Evolutionary conservation across 2,329 filamentous ascomycete species (phyloP).

Genomic region (Cytospora mali): DNA sequence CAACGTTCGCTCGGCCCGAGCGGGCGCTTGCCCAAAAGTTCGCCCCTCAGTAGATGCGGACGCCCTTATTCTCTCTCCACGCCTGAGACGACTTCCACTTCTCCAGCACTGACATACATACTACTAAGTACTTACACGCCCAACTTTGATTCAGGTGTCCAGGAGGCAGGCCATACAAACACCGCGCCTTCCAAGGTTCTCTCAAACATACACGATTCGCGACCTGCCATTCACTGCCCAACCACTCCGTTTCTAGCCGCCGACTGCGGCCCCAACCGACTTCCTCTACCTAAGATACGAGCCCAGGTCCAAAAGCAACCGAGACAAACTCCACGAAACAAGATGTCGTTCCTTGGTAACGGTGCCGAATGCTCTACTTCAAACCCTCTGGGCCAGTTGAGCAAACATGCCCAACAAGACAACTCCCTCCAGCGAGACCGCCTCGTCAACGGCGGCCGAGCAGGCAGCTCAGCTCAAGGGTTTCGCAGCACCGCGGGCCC

Average conservation of each 20-base stretch:
- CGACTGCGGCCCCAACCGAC: too few relatives aligned
- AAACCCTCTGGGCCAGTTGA: constrained; percentile 96
- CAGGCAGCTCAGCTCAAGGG: constrained; percentile 33
- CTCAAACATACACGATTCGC: not conserved
- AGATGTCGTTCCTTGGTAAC: constrained; percentile 87
- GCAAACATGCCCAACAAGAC: constrained; percentile 96
- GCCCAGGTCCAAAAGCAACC: not conserved
- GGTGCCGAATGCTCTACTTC: constrained; percentile 96
- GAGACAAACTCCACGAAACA: constrained; percentile 29
- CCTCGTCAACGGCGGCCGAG: constrained; percentile 74
- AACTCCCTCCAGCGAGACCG: constrained; percentile 92
- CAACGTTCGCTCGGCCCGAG: constrained; percentile 23
- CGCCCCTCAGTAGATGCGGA: constrained; percentile 9
- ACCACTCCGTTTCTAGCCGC: not conserved
- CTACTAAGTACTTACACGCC: not conserved
- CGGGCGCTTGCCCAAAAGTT: constrained; percentile 12
- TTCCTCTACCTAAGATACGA: not conserved
- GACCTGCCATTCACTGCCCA: not conserved
- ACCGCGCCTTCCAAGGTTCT: constrained; percentile 18
- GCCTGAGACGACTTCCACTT: not conserved
- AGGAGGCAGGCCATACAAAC: not conserved
- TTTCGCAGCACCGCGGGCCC: constrained; percentile 25
- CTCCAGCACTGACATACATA: not conserved
- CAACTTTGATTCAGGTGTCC: too few relatives aligned
- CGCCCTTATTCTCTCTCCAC: not conserved